phyloP scores from a whole-genome alignment of 352 stramenopile species.

The Peronospora farinosa region DNA sequence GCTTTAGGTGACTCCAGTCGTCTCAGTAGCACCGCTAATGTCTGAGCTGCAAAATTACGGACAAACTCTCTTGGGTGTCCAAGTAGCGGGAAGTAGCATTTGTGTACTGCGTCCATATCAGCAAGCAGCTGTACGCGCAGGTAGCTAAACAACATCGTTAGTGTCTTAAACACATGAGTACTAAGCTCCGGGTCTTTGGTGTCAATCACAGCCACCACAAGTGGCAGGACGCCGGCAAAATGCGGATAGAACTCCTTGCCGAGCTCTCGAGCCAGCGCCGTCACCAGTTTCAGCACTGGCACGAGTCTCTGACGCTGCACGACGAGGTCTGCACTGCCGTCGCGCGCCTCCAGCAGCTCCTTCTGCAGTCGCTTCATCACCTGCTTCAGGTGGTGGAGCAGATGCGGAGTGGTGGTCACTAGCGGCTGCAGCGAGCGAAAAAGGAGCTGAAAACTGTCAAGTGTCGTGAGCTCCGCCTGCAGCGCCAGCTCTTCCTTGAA shows the following conservation, averaged over 20 bases:
- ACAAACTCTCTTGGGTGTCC: slow-evolving; percentile 82
- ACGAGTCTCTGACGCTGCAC: slow-evolving; percentile 66
- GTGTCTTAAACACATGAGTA: slow-evolving; percentile 87
- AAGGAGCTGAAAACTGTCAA: slow-evolving; percentile 74
- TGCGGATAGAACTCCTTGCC: slow-evolving; percentile 85
- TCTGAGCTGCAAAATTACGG: slow-evolving; percentile 86
- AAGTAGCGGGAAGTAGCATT: slow-evolving; percentile 87
- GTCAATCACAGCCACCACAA: slow-evolving; percentile 73
- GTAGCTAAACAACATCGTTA: slow-evolving; percentile 87
- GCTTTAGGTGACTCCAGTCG: slow-evolving; percentile 71
- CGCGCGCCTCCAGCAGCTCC: slow-evolving; percentile 44
- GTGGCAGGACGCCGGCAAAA: slow-evolving; percentile 54
- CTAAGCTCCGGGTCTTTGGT: slow-evolving; percentile 86
- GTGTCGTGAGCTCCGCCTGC: slow-evolving; percentile 76
- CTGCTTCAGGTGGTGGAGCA: slow-evolving; percentile 76
- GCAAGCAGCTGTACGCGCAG: slow-evolving; percentile 74
- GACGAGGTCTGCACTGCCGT: slow-evolving; percentile 29
- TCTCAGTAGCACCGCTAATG: slow-evolving; percentile 74
- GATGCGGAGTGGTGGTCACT: slow-evolving; percentile 74
- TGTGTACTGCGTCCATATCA: slow-evolving; percentile 87
- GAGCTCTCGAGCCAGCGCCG: slow-evolving; percentile 72
- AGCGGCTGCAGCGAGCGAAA: slow-evolving; percentile 66
- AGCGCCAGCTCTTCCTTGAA: slow-evolving; percentile 80
- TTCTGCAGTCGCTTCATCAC: slow-evolving; percentile 54
- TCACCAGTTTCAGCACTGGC: slow-evolving; percentile 76